Conservation (phyloP, 2,329 filamentous ascomycete species). For the Fusarium sp. region DNA sequence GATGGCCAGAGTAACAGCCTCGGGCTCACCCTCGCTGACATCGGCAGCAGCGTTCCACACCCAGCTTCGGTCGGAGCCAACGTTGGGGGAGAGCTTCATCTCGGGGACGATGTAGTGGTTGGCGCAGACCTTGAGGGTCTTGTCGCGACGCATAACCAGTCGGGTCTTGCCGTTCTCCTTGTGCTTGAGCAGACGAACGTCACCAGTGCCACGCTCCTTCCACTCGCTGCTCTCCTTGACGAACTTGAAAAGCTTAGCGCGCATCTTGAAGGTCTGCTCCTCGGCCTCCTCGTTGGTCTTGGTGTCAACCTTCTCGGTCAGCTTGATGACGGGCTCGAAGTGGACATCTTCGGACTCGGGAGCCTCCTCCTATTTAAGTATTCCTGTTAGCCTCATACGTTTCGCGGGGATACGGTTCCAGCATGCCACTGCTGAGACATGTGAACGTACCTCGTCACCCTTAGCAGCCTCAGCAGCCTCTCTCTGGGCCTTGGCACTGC, state of each 20-base stretch:
- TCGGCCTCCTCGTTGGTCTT: slow-evolving; percentile 99
- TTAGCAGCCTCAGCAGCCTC: slow-evolving; percentile 68
- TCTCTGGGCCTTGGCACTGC: slow-evolving; percentile 83
- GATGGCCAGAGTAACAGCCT: slow-evolving; percentile 95
- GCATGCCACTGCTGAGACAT: slow-evolving; percentile 20
- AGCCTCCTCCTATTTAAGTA: slow-evolving; percentile 65
- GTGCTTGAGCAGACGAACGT: slow-evolving; percentile 96
- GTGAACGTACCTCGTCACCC: slow-evolving; percentile 63
- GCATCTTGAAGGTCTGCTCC: slow-evolving; percentile 99
- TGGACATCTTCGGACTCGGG: slow-evolving; percentile 93
- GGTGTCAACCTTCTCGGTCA: slow-evolving; percentile 95
- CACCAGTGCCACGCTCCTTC: slow-evolving; percentile 99
- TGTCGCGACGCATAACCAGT: slow-evolving; percentile 98
- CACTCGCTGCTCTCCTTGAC: slow-evolving; percentile 91
- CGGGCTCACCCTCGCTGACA: slow-evolving; percentile 96
- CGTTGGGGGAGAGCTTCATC: slow-evolving; percentile 98
- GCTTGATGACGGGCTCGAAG: slow-evolving; percentile 94
- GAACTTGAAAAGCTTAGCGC: slow-evolving; percentile 99
- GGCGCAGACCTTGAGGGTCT: slow-evolving; percentile 99
- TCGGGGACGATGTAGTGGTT: slow-evolving; percentile 99
- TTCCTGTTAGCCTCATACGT: slow-evolving; percentile 4
- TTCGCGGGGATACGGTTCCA: neutral
- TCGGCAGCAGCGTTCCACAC: slow-evolving; percentile 99
- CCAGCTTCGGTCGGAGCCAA: slow-evolving; percentile 98
- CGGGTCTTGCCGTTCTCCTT: slow-evolving; percentile 98